Evolutionary conservation across 352 stramenopile genomes (phyloP), one percentile per base, ranked within the genome.

Genomic region (Phytopythium vexans): DNA sequence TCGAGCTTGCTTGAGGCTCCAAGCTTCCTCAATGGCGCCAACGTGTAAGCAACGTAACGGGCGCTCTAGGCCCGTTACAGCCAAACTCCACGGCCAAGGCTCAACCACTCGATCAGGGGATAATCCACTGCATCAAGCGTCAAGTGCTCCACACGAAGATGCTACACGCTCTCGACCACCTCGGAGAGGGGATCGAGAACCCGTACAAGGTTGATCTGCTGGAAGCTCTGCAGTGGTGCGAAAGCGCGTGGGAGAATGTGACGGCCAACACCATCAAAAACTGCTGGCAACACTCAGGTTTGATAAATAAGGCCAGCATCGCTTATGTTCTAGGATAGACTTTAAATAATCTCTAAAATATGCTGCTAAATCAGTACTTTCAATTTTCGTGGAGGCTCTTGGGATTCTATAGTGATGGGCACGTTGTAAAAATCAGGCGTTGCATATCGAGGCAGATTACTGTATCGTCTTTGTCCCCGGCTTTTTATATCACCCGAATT

Each of bases 251-350:
- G 16, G 48, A 54, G 7, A 54, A 46, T 16, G 48, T 54, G 7
- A 46, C 48, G 21, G 6, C 48, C 11, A 31, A 42, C 15, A 37
- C 36, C 10, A 54, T 54, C 6, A 9, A 11, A 2, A 21, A 54
- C 36, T 54, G 36, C 47, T 53, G 47, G 36, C 3, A 53, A 34
- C 47, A 53, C 47, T 53, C 47, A n/a, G 36, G 47, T 1, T 40
- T 54, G 16, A 41, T 41, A 16, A 41, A 14, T 14, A 41, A 41
- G 38, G 5, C 6, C 4, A 41, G 38, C 38, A 14, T 41, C 9
- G 5, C 38, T 5, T 41, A 41, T 12, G 10, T 41, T 12, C n/a
- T n/a, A n/a, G n/a, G n/a, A n/a, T n/a, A n/a, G n/a, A n/a, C n/a
- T 12, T 41, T 6, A 41, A 41, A 9, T 41, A 14, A 41, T 41